A percentile compares a stretch with the other conserved stretches of the same genome.
phyloP scores from a whole-genome alignment of 179 eudicot species.

The Gypsophila paniculata region DNA sequence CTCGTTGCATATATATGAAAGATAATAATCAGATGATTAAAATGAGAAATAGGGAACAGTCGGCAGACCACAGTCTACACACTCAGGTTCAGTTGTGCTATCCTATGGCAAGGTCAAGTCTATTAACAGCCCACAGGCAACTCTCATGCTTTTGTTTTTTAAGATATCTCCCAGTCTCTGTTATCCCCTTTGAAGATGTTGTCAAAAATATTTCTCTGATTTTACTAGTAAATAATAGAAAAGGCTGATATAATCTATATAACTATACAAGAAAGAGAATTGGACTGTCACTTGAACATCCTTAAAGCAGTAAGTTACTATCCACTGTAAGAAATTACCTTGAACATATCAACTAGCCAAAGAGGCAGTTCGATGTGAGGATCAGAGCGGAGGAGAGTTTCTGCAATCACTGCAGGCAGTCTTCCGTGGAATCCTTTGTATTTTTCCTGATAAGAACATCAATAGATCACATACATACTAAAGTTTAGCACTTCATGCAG shows the following conservation, averaged over 20 bases:
- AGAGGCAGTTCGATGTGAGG: conserved; percentile 88
- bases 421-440: conserved; percentile 69
- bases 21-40: too few species aligned
- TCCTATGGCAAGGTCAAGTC: too few species aligned
- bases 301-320: background rate
- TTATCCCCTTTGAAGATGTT: too few species aligned
- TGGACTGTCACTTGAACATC: background rate
- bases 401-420: conserved; percentile 82
- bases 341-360: conserved; percentile 84
- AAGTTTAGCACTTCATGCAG: background rate
- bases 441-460: conserved; percentile 54
- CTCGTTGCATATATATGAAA: too few species aligned
- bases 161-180: too few species aligned
- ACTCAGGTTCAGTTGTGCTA: too few species aligned
- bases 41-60: too few species aligned
- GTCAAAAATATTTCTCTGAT: too few species aligned
- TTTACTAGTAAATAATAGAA: too few species aligned
- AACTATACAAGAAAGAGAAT: background rate
- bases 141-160: too few species aligned
- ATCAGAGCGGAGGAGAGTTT: conserved; percentile 78
- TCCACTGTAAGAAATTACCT: conserved; percentile 45
- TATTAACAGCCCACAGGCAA: too few species aligned
- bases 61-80: too few species aligned
- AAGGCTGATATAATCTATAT: background rate
- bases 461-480: background rate